These are phyloP conservation scores for Starmerella sp. DNA, from an alignment of 805 yeast species.

Conservation along the genomic window DNA sequence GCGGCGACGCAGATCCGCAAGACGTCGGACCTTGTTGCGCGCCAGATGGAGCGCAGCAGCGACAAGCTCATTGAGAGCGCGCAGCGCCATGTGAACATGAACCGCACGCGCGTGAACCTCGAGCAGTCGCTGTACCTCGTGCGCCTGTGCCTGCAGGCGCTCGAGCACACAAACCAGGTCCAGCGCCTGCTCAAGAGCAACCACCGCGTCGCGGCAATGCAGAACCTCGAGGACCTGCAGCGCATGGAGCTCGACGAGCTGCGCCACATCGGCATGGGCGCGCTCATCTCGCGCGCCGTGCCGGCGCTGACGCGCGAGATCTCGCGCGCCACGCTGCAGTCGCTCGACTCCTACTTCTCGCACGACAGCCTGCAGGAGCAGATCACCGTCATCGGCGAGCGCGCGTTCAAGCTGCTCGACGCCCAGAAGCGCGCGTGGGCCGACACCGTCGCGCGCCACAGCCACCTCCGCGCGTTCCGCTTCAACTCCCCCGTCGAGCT, in stretches of 20 bases:
- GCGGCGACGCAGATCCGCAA: slow-evolving; percentile 45
- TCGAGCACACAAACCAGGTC: slow-evolving; percentile 76
- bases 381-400: slow-evolving; percentile 43
- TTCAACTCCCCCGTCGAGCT: slow-evolving; percentile 80
- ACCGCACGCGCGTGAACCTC: slow-evolving; percentile 42
- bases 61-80: slow-evolving; percentile 42
- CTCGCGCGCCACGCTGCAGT: slow-evolving; percentile 54
- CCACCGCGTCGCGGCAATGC: slow-evolving; percentile 76
- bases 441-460: slow-evolving; percentile 35
- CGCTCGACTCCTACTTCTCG: slow-evolving; percentile 48
- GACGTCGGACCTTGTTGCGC: slow-evolving; percentile 47
- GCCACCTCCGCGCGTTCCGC: slow-evolving; percentile 43
- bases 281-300: slow-evolving; percentile 59
- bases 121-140: slow-evolving; percentile 61
- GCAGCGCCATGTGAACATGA: slow-evolving; percentile 12
- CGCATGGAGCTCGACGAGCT: slow-evolving; percentile 55
- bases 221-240: slow-evolving; percentile 64
- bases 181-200: slow-evolving; percentile 66
- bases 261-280: slow-evolving; percentile 60
- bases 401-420: slow-evolving; percentile 43
- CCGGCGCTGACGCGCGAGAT: slow-evolving; percentile 66
- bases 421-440: slow-evolving; percentile 54
- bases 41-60: slow-evolving; percentile 53
- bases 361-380: slow-evolving; percentile 31
- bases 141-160: slow-evolving; percentile 61